Base-by-base conservation (phyloP, 75 land plant species). In the Picea glauca region DNA sequence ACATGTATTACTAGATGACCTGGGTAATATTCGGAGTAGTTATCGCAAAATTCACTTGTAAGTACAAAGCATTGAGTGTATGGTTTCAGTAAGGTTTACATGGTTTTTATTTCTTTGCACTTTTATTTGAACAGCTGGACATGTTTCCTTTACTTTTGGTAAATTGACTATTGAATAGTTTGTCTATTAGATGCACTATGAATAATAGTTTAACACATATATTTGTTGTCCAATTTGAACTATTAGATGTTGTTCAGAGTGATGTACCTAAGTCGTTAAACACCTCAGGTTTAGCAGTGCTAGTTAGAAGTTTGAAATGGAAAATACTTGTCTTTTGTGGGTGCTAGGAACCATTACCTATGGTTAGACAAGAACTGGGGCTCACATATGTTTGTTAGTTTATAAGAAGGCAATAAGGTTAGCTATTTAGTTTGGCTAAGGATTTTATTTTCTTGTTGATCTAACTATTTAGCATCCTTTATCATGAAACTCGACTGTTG, bases 21-120 rank as follows among this genome's bases (percentile, higher is more conserved):
- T 77, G 50, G 99, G 99, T 56, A 87, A 78, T 21, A 86, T 97
- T 62, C 86, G 82, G 59, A 90, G 88, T 77, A 80, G 77, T 64
- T 97, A 93, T 76, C 67, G 91, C 5, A 97, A 96, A 77, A 91
- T 97, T 74, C 96, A 97, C 88, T 80, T 97, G 99, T 97, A 82
- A 89, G 90, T 60, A 35, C 12, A 13, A 26, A 26, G 31, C 15
- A 54, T 76, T 78, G 54, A 3, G 61, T 56, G 18, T 76, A 65
- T n/a, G 59, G 60, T 81, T 78, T 65, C 38, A 20, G 3, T 75
- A 46, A 9, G 17, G 15, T 13, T 30, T 15, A 13, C 30, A 35
- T 11, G 18, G 2, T 63, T 64, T 35, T 58, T 57, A 46, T 73
- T 74, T 78, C 31, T 62, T 43, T n/a, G 30, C n/a, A 74, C n/a